These are phyloP conservation scores for Tolypocladium ophioglossoides DNA, from an alignment of 2,329 filamentous ascomycete species.

Conservation along the genomic window DNA sequence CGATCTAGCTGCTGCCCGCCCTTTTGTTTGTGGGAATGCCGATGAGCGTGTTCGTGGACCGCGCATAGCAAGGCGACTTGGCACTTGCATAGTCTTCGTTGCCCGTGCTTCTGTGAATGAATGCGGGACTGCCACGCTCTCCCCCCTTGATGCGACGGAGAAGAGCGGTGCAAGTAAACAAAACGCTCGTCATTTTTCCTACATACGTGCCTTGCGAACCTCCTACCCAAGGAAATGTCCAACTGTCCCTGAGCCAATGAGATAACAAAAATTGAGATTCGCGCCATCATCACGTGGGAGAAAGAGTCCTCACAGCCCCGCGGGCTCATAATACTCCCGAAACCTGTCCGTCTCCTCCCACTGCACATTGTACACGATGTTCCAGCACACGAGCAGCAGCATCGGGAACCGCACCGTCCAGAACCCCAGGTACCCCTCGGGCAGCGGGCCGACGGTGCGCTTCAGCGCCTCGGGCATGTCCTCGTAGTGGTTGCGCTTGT, in stretches of 20 bases:
- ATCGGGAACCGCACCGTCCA: conserved; percentile 74
- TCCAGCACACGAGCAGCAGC: conserved; percentile 69
- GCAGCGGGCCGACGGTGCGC: conserved; percentile 56
- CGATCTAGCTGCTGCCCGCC: neutral
- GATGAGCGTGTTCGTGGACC: neutral
- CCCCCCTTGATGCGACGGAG: no score
- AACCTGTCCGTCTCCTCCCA: conserved; percentile 58
- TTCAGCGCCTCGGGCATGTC: conserved; percentile 80
- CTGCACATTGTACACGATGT: conserved; percentile 56
- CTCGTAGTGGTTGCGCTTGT: conserved; percentile 97
- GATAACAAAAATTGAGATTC: neutral
- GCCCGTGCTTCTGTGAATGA: neutral
- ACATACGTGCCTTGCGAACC: neutral
- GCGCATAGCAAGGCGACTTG: neutral
- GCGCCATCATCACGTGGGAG: neutral
- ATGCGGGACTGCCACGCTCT: neutral
- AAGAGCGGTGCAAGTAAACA: neutral
- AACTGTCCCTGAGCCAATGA: neutral
- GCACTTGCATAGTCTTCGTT: neutral
- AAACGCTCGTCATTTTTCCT: neutral
- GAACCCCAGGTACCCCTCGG: conserved; percentile 73
- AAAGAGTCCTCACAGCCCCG: conserved; percentile 17
- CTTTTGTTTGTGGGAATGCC: neutral
- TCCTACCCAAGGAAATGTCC: neutral
- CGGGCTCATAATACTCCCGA: conserved; percentile 56